Conservation (phyloP, 768 basidiomycete genomes). For the Boletus pseudopeckii region DNA sequence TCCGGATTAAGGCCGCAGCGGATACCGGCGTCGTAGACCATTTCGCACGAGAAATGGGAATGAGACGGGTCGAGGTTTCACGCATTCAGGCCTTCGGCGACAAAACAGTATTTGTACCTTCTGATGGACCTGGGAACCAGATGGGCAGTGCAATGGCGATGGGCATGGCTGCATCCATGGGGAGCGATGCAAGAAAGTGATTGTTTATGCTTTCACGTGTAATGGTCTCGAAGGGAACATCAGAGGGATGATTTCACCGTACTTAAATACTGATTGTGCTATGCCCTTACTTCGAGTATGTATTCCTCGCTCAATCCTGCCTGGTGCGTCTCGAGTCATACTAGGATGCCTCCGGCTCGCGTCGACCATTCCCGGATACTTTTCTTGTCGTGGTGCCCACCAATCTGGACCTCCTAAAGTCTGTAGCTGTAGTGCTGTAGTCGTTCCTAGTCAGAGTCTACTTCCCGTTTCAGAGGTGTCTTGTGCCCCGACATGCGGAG, state of each 20-base stretch:
- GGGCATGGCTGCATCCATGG: conserved; percentile 71
- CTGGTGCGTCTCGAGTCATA: no score
- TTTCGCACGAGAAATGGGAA: conserved; percentile 76
- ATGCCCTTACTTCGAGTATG: neutral
- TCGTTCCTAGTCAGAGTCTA: neutral
- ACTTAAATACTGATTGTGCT: neutral
- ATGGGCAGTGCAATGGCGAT: conserved; percentile 60
- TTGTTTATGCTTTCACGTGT: neutral
- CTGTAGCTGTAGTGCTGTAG: neutral
- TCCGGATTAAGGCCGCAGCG: conserved; percentile 60
- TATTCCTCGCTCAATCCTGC: neutral
- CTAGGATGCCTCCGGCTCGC: neutral
- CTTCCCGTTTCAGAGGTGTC: conserved; percentile 17
- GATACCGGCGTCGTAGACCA: conserved; percentile 57
- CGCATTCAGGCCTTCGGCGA: conserved; percentile 64
- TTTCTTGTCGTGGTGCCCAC: neutral
- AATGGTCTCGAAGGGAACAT: neutral
- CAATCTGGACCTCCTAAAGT: neutral
- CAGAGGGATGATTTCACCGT: no score
- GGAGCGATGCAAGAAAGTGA: conserved; percentile 28
- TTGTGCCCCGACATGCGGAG: conserved; percentile 17
- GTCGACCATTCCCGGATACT: neutral
- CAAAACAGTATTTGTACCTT: conserved; percentile 68
- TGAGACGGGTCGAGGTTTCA: conserved; percentile 61
- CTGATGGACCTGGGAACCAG: conserved; percentile 53